These are phyloP conservation scores for Melaleuca alternifolia DNA, from an alignment of 345 rosid species.

Conservation along the genomic window DNA sequence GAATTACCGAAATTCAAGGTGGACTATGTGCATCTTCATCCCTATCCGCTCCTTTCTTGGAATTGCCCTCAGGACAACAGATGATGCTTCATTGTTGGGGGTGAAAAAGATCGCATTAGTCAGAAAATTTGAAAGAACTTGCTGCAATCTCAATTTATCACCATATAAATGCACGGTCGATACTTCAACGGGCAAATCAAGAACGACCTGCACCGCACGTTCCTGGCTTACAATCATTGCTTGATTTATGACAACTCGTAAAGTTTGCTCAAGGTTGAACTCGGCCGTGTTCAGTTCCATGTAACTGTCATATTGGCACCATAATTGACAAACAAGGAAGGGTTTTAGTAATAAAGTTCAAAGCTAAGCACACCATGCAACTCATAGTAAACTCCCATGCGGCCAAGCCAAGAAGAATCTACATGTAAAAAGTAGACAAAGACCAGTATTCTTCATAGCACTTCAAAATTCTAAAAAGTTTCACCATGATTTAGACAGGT, in stretches of 20 bases:
- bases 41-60: conserved; percentile 48
- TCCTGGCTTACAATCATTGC: conserved; percentile 46
- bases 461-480: neutral
- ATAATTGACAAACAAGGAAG: neutral
- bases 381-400: neutral
- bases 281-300: conserved; percentile 31
- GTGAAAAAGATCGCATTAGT: conserved; percentile 46
- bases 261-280: conserved; percentile 54
- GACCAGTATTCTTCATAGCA: neutral
- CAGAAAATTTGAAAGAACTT: conserved; percentile 62
- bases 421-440: neutral
- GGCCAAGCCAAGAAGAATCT: neutral
- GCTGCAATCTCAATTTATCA: conserved; percentile 70
- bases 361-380: neutral
- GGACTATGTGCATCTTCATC: conserved; percentile 41
- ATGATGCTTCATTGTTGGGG: conserved; percentile 39
- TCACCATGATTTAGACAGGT: neutral
- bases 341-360: neutral
- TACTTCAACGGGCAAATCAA: conserved; percentile 38
- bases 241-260: conserved; percentile 54
- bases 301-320: conserved; percentile 31
- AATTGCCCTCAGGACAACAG: conserved; percentile 36
- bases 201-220: conserved; percentile 39
- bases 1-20: conserved; percentile 63
- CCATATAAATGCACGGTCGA: conserved; percentile 53